Percentiles rank a stretch among this genome's conserved stretches.
Conservation (phyloP, 164 flowering plant genomes). For the Buxus sempervirens region DNA sequence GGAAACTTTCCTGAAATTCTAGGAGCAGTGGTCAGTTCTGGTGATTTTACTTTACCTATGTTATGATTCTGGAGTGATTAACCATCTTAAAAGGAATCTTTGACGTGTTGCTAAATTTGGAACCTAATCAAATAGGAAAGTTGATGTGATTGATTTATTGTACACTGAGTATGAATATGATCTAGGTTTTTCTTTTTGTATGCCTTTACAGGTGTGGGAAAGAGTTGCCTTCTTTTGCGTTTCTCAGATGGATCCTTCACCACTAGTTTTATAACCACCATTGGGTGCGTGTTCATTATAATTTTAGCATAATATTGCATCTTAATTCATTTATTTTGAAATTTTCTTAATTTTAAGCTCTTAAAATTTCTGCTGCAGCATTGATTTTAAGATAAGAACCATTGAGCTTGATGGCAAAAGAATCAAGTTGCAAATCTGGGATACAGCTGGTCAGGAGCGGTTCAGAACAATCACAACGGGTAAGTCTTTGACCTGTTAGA, state of each 20-base stretch:
- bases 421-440: constrained; percentile 91
- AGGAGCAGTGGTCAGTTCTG: too few species aligned
- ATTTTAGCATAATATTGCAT: not conserved
- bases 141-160: not conserved
- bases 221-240: constrained; percentile 90
- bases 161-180: not conserved
- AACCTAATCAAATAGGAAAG: too few species aligned
- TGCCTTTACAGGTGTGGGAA: constrained; percentile 67
- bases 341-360: not conserved
- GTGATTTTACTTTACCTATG: too few species aligned
- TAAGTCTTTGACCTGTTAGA: constrained; percentile 8
- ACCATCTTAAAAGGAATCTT: too few species aligned
- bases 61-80: too few species aligned
- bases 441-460: constrained; percentile 96
- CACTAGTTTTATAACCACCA: constrained; percentile 86
- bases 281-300: constrained; percentile 48
- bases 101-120: too few species aligned
- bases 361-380: constrained; percentile 34
- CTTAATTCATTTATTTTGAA: not conserved
- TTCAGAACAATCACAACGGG: constrained; percentile 88
- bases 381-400: constrained; percentile 87
- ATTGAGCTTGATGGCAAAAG: constrained; percentile 83
- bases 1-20: too few species aligned
- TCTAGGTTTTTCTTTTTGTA: not conserved
- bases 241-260: constrained; percentile 92